Base-by-base conservation (phyloP, 1,284 basidiomycete genomes). In the Sphaerobolus stellatus region DNA sequence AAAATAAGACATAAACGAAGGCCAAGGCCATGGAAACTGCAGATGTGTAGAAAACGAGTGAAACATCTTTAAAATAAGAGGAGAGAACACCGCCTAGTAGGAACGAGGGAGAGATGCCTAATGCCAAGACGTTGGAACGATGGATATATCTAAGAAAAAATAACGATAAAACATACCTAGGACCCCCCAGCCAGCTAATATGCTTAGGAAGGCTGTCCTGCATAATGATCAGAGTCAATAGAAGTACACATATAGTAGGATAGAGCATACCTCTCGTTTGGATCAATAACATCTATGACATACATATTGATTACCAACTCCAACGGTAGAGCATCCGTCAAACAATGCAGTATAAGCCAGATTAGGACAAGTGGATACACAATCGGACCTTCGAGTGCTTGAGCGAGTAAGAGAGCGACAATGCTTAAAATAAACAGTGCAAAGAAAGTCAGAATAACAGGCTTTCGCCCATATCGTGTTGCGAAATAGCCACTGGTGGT, bases 191-290 rank as follows among this genome's bases (percentile, higher is more conserved):
- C 71, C 70, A 22, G 54, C 47, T 13, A 67, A 56, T 33, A 58
- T 61, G 43, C 70, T 71, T 25, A 73, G 46, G 1, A 61, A 47
- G 2, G 63, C 34, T 11, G 70, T 70, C 50, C 70, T 71, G 45
- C 13, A 40, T n/a, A n/a, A n/a, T n/a, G n/a, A n/a, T n/a, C n/a
- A n/a, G n/a, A n/a, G n/a, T n/a, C n/a, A n/a, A n/a, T n/a, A n/a
- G n/a, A n/a, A n/a, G n/a, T n/a, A n/a, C n/a, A n/a, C n/a, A n/a
- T n/a, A n/a, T n/a, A n/a, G n/a, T n/a, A n/a, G n/a, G n/a, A n/a
- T n/a, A n/a, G n/a, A n/a, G n/a, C n/a, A 3, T 43, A 69, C 71
- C 69, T 64, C 4, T 64, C 56, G 13, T 71, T 69, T 4, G 59
- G 58, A 16, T 28, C 20, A 13, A 65, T 62, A 14, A 63, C 27